phyloP scores from a whole-genome alignment of 148 eudicot genomes.

The Chenopodium quinoa region DNA sequence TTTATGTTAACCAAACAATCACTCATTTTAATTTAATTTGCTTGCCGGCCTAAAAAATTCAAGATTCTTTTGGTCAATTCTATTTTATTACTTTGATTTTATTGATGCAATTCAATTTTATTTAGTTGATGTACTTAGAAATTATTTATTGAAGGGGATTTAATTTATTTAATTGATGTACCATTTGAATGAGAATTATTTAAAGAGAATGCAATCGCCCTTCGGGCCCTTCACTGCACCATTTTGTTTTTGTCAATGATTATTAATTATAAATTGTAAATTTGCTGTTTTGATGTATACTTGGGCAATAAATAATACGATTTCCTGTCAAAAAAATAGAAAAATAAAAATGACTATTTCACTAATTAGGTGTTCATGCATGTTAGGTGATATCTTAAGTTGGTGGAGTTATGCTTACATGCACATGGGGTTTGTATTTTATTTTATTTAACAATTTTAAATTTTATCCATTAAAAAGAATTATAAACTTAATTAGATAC shows the following conservation, averaged over 20 bases:
- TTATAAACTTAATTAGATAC: neutral
- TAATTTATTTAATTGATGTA: too few species aligned
- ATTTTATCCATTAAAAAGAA: neutral
- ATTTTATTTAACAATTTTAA: neutral
- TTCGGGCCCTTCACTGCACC: neutral
- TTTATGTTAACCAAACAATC: too few species aligned
- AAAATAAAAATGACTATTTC: neutral
- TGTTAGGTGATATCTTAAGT: neutral
- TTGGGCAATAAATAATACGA: neutral
- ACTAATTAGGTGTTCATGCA: neutral
- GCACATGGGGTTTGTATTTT: neutral
- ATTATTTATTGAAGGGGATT: too few species aligned
- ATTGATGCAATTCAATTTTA: too few species aligned
- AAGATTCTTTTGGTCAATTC: too few species aligned
- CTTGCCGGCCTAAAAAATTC: too few species aligned
- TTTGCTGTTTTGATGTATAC: neutral
- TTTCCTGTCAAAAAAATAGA: neutral
- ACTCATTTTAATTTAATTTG: too few species aligned
- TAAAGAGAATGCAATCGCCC: neutral
- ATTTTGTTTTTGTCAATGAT: neutral
- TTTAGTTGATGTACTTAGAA: too few species aligned
- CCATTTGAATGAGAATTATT: too few species aligned
- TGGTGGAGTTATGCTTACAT: neutral
- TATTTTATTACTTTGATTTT: too few species aligned
- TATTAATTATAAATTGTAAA: neutral